phyloP scores from a whole-genome alignment of 2,329 filamentous ascomycete species.

The Colletotrichum sp. region DNA sequence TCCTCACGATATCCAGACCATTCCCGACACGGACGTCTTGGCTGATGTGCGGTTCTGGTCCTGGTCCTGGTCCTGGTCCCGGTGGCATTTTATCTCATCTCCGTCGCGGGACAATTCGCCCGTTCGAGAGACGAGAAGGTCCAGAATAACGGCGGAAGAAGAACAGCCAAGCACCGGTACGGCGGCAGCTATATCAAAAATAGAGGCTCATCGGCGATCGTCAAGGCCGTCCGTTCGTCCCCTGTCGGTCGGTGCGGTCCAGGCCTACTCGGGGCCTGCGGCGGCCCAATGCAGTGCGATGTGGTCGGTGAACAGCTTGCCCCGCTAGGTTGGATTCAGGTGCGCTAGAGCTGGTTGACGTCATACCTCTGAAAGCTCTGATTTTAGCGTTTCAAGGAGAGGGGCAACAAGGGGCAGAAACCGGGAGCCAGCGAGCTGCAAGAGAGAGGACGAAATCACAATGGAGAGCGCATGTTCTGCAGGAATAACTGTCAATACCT shows the following conservation, averaged over 20 bases:
- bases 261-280: background rate
- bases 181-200: background rate
- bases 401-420: conserved; percentile 15
- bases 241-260: conserved; percentile 17
- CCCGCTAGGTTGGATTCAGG: conserved; percentile 15
- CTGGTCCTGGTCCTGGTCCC: background rate
- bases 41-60: background rate
- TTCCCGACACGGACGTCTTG: background rate
- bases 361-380: conserved; percentile 23
- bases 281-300: conserved; percentile 9
- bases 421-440: background rate
- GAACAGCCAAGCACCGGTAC: background rate
- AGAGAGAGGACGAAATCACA: background rate
- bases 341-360: conserved; percentile 21
- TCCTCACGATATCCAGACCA: background rate
- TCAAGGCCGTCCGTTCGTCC: background rate
- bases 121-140: background rate
- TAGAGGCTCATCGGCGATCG: conserved; percentile 17
- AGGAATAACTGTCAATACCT: background rate
- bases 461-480: background rate
- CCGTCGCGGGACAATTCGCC: background rate
- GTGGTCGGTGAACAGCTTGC: conserved; percentile 7
- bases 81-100: background rate
- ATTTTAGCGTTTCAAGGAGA: conserved; percentile 21
- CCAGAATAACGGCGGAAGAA: background rate